Evolutionary conservation across 2,329 filamentous ascomycete genomes (phyloP), one percentile per base, ranked within the genome.

Genomic region (Trichoderma sp.): DNA sequence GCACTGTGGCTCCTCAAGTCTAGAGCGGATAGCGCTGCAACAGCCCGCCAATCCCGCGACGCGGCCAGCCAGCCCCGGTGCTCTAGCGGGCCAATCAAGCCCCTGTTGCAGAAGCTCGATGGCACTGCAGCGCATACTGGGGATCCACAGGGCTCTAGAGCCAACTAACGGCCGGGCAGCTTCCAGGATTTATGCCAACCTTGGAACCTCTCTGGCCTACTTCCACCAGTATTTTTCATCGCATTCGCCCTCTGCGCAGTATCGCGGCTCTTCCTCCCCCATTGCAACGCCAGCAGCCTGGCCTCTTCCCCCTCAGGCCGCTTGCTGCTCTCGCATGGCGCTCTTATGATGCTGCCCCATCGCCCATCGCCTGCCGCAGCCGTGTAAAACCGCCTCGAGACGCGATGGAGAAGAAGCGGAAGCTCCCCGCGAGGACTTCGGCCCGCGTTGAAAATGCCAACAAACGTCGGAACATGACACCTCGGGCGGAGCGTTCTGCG

Each of bases 391-490:
- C 72, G 66, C 64, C 72, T 64, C 32, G 57, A 71, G 72, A 70
- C 72, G 74, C 47, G 61, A 91, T 91, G 88, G 89, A 91, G 82
- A 87, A 84, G 79, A 91, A 91, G 83, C 85, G 89, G 78, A 91
- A 90, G 82, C 81, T 91, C 73, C 89, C 89, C 26, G 85, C 89
- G 55, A 86, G 90, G 78, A 87, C 88, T 68, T 86, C 88, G 58
- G 88, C 89, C 74, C 86, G 89, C 75, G 84, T 85, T 71, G 90
- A 91, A 75, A 85, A 87, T 71, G 85, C 84, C 68, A 83, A 86
- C 68, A 92, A 91, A 82, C 89, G 87, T 78, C 85, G 88, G 74
- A 88, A 84, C 66, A 80, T 85, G 30, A 89, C 87, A 20, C 85
- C 88, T 70, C 86, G 87, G 71, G 85, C 87, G 32, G 85, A 87